These are phyloP conservation scores for Mycena leptocephala DNA, from an alignment of 768 basidiomycete genomes.

Conservation along the genomic window DNA sequence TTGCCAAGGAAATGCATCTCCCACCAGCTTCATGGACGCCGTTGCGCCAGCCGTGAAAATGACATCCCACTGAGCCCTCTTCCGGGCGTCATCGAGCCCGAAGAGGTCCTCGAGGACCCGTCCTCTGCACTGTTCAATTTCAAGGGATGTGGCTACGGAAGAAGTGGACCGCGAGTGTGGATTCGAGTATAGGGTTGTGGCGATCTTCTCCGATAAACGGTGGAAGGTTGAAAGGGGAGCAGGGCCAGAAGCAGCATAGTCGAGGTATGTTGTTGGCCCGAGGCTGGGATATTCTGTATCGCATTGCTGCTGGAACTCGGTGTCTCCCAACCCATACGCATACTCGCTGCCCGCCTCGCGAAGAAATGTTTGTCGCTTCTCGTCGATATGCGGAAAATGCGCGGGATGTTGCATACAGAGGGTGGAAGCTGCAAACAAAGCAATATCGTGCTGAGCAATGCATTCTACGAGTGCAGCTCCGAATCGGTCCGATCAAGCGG, in stretches of 20 bases:
- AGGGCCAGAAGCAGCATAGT: slow-evolving; percentile 35
- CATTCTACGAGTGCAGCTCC: background rate
- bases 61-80: slow-evolving; percentile 69
- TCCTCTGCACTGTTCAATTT: slow-evolving; percentile 32
- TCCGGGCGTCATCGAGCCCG: slow-evolving; percentile 36
- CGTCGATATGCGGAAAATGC: slow-evolving; percentile 19
- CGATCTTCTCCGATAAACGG: slow-evolving; percentile 16
- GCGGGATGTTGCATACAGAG: slow-evolving; percentile 22
- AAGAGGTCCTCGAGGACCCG: slow-evolving; percentile 34
- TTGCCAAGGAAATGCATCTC: slow-evolving; percentile 68
- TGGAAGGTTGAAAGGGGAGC: slow-evolving; percentile 26
- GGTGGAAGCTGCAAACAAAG: background rate
- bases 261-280: slow-evolving; percentile 30
- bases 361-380: slow-evolving; percentile 27
- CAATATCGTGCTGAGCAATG: background rate
- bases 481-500: background rate
- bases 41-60: slow-evolving; percentile 73
- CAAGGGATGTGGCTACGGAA: slow-evolving; percentile 31
- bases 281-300: slow-evolving; percentile 29
- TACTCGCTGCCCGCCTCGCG: slow-evolving; percentile 9
- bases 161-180: slow-evolving; percentile 36
- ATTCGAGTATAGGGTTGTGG: slow-evolving; percentile 32
- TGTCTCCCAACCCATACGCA: slow-evolving; percentile 29
- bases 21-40: slow-evolving; percentile 70
- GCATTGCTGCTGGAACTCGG: slow-evolving; percentile 13